Base-by-base conservation (phyloP, 345 rosid species). In the Eutrema yunnanense region DNA sequence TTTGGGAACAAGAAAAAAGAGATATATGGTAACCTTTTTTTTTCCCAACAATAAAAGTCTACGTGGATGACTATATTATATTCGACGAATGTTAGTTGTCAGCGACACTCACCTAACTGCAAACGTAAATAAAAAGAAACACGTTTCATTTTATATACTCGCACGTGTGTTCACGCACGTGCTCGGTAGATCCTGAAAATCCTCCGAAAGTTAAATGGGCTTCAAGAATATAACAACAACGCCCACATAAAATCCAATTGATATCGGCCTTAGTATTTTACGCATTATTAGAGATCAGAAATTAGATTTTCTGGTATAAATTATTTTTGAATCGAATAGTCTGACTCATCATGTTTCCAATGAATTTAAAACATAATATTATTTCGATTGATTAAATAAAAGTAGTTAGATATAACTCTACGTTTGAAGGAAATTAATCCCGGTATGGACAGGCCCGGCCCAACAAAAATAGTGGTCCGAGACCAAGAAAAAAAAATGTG, bases 101-200 rank as follows among this genome's bases (percentile, higher is more conserved):
- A 69, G 46, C 79, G 62, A 54, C 55, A 62, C 65, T 69, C 75
- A 75, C 79, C 79, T 76, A 76, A 69, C 59, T 76, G 16, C 65
- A 69, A 62, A 29, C 65, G 41, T 42, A 49, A 13, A 30, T 38
- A 22, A 62, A 14, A 46, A 32, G 54, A 14, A 75, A 30, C 79
- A 75, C 74, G 74, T 75, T 75, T 68, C 62, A 4, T 30, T 36
- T 33, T 11, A 42, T 4, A 6, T 37, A 65, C 60, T 60, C 68
- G 32, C 47, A 51, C 52, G 36, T 40, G 4, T 56, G 66, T 16
- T 38, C 14, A 16, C 27, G 46, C 70, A 44, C 73, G 62, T 49
- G 43, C 67, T 12, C 16, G 44, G 5, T 22, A 3, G 44, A 37
- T 36, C 26, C 22, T 55, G 59, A 16, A 38, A n/a, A 36, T 38